Conservation (phyloP, 2,329 filamentous ascomycete genomes). For the Cordyceps javanica region DNA sequence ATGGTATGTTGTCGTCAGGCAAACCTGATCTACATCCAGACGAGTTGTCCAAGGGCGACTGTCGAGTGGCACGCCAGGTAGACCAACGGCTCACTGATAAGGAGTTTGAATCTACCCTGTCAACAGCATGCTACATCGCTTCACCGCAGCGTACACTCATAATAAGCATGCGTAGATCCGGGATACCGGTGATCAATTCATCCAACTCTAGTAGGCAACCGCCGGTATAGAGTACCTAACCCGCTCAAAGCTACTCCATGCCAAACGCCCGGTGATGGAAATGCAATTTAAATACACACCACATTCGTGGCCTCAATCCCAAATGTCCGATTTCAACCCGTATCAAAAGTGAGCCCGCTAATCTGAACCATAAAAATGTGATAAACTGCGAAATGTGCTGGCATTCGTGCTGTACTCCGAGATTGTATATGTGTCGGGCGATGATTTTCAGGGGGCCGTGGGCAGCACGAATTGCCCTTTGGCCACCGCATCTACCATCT, state of each 20-base stretch:
- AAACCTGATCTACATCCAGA: no score
- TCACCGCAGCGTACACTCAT: neutral
- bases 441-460: neutral
- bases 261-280: constrained; percentile 4
- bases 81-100: no score
- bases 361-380: neutral
- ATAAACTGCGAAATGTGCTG: neutral
- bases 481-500: neutral
- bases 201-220: neutral
- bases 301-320: neutral
- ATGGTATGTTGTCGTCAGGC: no score
- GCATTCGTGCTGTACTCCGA: neutral
- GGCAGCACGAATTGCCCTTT: neutral
- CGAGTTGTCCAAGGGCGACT: no score
- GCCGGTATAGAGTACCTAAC: neutral
- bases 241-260: neutral
- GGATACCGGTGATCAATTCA: neutral
- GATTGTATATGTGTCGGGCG: neutral
- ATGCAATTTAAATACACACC: constrained; percentile 2
- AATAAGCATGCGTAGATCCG: neutral
- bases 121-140: neutral
- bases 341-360: neutral
- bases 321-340: neutral
- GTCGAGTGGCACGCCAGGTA: no score
- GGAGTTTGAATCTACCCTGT: no score